These are phyloP conservation scores for Saururus chinensis DNA, from an alignment of 164 flowering plant species.

Conservation along the genomic window DNA sequence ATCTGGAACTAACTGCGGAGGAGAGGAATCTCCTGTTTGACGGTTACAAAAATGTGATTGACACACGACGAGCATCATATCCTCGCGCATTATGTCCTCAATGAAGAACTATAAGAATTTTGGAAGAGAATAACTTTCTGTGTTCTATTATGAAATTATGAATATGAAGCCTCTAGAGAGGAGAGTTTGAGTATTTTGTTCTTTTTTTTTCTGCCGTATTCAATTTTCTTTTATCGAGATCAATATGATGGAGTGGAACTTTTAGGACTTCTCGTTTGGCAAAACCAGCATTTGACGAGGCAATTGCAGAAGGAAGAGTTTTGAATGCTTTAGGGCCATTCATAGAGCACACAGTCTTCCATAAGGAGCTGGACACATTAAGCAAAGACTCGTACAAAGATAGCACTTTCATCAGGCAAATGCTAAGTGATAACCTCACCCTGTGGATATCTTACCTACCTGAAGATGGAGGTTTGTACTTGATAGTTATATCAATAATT, in stretches of 20 bases:
- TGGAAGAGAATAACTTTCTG: constrained; percentile 15
- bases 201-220: background rate
- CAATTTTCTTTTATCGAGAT: background rate
- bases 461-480: constrained; percentile 8
- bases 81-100: constrained; percentile 20
- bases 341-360: too few relatives aligned
- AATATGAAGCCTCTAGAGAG: constrained; percentile 20
- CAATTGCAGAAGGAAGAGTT: too few relatives aligned
- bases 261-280: constrained; percentile 19
- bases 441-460: constrained; percentile 16
- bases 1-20: constrained; percentile 17
- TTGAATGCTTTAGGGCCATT: too few relatives aligned
- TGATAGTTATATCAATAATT: too few relatives aligned
- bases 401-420: constrained; percentile 19
- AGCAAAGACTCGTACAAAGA: constrained; percentile 19
- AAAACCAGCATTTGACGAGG: constrained; percentile 20
- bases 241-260: too few relatives aligned
- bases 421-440: constrained; percentile 18
- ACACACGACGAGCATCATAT: constrained; percentile 19
- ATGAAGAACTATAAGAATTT: constrained; percentile 15
- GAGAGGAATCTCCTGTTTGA: constrained; percentile 19
- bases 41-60: constrained; percentile 20
- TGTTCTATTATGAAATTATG: constrained; percentile 17
- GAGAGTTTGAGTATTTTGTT: background rate
- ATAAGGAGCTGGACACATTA: constrained; percentile 16